These are phyloP conservation scores for Debaryomycetaceae sp. DNA, from an alignment of 1,139 yeast genomes.

Conservation along the genomic window DNA sequence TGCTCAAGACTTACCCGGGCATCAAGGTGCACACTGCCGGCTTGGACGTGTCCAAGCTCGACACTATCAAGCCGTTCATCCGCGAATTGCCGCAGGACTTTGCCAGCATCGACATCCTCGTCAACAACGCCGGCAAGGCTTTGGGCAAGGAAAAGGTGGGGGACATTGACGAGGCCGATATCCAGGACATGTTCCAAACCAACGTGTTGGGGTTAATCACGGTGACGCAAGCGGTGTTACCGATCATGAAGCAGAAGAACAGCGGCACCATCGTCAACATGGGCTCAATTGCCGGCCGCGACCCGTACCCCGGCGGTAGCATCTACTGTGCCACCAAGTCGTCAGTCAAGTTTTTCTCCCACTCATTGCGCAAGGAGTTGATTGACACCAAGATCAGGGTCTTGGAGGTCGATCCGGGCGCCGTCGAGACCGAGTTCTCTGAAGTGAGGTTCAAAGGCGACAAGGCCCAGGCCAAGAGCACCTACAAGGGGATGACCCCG, in stretches of 20 bases:
- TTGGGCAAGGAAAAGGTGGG: slow-evolving; percentile 67
- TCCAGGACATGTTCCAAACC: slow-evolving; percentile 64
- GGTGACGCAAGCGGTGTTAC: slow-evolving; percentile 63
- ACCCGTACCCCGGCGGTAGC: slow-evolving; percentile 48
- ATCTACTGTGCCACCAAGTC: slow-evolving; percentile 51
- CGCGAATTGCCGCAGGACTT: slow-evolving; percentile 48
- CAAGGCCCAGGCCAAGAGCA: slow-evolving; percentile 34
- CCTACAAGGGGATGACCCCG: slow-evolving; percentile 44
- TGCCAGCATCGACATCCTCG: slow-evolving; percentile 56
- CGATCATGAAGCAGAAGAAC: slow-evolving; percentile 53
- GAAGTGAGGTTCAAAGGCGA: slow-evolving; percentile 45
- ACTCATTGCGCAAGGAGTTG: slow-evolving; percentile 43
- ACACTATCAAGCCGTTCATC: slow-evolving; percentile 50
- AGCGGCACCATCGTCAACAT: slow-evolving; percentile 46
- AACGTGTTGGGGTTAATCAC: slow-evolving; percentile 71
- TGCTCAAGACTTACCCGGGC: slow-evolving; percentile 42
- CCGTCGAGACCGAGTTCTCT: slow-evolving; percentile 49
- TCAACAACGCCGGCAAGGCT: slow-evolving; percentile 85
- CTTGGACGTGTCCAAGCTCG: slow-evolving; percentile 59
- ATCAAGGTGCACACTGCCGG: slow-evolving; percentile 44
- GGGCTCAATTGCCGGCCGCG: slow-evolving; percentile 51
- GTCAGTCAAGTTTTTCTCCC: slow-evolving; percentile 44
- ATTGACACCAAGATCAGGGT: slow-evolving; percentile 44
- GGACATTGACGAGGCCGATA: slow-evolving; percentile 46
- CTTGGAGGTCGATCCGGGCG: slow-evolving; percentile 49